A percentile compares a stretch with the other conserved stretches of the same genome.
Conservation (phyloP, 345 rosid genomes). For the Eucalyptus erythrocorys region DNA sequence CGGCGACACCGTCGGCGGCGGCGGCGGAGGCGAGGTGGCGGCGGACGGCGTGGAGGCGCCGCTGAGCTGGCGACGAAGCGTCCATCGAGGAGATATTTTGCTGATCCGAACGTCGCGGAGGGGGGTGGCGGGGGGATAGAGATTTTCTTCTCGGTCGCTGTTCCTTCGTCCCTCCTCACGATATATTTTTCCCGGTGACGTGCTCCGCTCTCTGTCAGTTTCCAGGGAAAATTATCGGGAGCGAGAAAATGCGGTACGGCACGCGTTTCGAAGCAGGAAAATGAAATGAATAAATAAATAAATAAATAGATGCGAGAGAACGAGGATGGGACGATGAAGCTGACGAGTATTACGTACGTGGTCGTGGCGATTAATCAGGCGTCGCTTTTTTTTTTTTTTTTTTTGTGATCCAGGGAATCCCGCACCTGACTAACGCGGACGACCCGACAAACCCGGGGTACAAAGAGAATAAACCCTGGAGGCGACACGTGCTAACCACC, state of each 20-base stretch:
- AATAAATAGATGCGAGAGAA: background rate
- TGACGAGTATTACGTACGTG: background rate
- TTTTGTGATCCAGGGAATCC: no score
- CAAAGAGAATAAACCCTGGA: no score
- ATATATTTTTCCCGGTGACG: background rate
- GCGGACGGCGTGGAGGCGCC: conserved; percentile 58
- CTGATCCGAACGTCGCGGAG: background rate
- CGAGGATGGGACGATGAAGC: background rate
- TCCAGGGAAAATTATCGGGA: background rate
- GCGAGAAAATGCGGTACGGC: background rate
- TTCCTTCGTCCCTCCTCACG: background rate
- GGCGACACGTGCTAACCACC: no score
- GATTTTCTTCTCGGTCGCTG: background rate
- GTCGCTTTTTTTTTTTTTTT: no score
- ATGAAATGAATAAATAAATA: background rate
- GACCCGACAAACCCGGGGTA: no score
- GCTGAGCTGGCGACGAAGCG: conserved; percentile 28
- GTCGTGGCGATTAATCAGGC: background rate
- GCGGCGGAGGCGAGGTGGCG: conserved; percentile 39
- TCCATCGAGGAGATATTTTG: background rate
- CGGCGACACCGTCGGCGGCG: conserved; percentile 8
- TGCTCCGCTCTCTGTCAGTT: background rate
- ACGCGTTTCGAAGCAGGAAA: background rate
- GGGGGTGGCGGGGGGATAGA: accelerated
- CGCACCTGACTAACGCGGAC: no score